phyloP scores from a whole-genome alignment of 352 stramenopile species.

The Phytophthora cryptogea region DNA sequence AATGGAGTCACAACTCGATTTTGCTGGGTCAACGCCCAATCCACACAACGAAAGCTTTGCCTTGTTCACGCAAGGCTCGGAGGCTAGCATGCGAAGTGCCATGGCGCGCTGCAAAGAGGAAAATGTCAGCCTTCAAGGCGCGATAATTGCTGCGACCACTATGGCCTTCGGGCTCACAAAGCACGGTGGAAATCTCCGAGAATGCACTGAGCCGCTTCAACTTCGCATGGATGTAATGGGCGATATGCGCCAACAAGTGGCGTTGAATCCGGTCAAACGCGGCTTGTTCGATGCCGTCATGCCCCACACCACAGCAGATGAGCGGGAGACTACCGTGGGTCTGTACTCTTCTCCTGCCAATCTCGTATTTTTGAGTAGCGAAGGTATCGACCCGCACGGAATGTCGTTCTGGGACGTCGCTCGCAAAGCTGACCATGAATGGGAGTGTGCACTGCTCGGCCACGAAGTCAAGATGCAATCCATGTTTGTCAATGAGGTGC shows the following conservation, averaged over 20 bases:
- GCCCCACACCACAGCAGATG: slow-evolving; percentile 2
- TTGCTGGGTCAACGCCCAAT: slow-evolving; percentile 28
- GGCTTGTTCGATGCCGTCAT: slow-evolving; percentile 18
- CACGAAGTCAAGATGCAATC: slow-evolving; percentile 70
- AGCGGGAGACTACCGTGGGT: slow-evolving; percentile 38
- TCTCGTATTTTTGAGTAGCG: slow-evolving; percentile 56
- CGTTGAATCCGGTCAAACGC: slow-evolving; percentile 22
- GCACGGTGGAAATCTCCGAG: slow-evolving; percentile 34
- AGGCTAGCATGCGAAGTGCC: slow-evolving; percentile 44
- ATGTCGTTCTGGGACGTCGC: slow-evolving; percentile 61
- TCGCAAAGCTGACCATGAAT: slow-evolving; percentile 55
- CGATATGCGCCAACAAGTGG: slow-evolving; percentile 43
- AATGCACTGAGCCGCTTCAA: slow-evolving; percentile 30
- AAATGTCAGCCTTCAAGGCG: slow-evolving; percentile 48
- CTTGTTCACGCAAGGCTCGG: slow-evolving; percentile 47
- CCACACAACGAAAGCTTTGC: slow-evolving; percentile 51
- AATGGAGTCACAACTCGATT: slow-evolving; percentile 47
- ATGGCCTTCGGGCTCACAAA: slow-evolving; percentile 52
- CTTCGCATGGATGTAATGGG: slow-evolving; percentile 57
- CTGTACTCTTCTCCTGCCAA: slow-evolving; percentile 50
- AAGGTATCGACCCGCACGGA: slow-evolving; percentile 40
- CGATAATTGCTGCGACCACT: slow-evolving; percentile 44
- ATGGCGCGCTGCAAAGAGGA: slow-evolving; percentile 46
- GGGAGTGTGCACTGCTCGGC: slow-evolving; percentile 39
- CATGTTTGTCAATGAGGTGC: slow-evolving; percentile 62